Evolutionary conservation across 495 filamentous ascomycete genomes (phyloP).

Genomic region (Penicillium goetzii): DNA sequence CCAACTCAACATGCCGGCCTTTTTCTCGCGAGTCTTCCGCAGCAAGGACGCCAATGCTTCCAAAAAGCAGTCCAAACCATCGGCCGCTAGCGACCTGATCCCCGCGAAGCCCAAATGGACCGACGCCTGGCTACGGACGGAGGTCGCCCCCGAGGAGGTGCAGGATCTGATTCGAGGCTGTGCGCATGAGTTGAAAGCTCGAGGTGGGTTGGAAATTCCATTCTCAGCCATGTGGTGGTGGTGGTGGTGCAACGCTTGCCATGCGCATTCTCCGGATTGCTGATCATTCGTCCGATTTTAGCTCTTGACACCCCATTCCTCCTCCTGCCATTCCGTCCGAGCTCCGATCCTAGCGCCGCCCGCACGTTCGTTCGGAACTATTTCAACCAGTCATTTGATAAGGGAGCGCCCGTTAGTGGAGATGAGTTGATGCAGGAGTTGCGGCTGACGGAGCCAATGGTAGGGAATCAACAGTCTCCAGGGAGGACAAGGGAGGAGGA

Average conservation of each 20-base stretch:
- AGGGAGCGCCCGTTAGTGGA: constrained; percentile 58
- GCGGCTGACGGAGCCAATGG: constrained; percentile 92
- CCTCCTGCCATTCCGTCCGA: constrained; percentile 93
- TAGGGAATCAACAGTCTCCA: constrained; percentile 40
- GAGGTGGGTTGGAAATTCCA: constrained; percentile 67
- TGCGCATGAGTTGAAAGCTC: constrained; percentile 87
- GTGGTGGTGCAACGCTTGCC: constrained; percentile 25
- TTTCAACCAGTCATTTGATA: constrained; percentile 65
- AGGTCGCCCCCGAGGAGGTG: constrained; percentile 87
- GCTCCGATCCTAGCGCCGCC: constrained; percentile 86
- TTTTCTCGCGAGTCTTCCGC: constrained; percentile 75
- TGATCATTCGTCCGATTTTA: constrained; percentile 48
- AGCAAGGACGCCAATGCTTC: constrained; percentile 65
- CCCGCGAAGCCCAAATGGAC: constrained; percentile 79
- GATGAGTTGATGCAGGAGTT: constrained; percentile 81
- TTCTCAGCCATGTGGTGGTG: constrained; percentile 32
- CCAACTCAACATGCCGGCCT: constrained; percentile 48
- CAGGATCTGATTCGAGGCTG: constrained; percentile 83
- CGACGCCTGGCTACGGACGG: constrained; percentile 85
- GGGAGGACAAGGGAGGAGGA: neutral
- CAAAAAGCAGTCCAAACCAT: constrained; percentile 61
- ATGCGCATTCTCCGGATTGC: constrained; percentile 38
- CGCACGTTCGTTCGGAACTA: constrained; percentile 92
- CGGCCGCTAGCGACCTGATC: constrained; percentile 47
- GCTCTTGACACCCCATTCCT: constrained; percentile 90